phyloP scores from a whole-genome alignment of 1,284 basidiomycete species.

The Rhodofomes roseus region DNA sequence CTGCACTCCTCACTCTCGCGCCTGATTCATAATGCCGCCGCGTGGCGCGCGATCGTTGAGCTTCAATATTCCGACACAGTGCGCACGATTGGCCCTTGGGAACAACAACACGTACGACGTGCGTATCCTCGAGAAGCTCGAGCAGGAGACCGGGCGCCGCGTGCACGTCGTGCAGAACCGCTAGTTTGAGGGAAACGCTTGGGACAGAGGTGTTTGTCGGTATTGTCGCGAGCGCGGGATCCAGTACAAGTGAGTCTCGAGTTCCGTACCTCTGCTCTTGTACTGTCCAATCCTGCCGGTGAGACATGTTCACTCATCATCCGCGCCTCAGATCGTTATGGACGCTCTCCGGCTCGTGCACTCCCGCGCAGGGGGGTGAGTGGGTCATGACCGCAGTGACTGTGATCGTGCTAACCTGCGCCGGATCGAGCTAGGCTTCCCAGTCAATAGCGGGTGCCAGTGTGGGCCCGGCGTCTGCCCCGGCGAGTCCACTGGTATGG shows the following conservation, averaged over 20 bases:
- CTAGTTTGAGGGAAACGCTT: conserved; percentile 78
- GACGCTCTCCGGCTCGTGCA: conserved; percentile 71
- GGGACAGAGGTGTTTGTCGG: conserved; percentile 60
- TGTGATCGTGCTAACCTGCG: no score
- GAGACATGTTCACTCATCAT: not conserved
- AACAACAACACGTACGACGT: conserved; percentile 77
- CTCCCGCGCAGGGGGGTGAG: conserved; percentile 46
- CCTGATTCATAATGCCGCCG: conserved; percentile 54
- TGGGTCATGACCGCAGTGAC: no score
- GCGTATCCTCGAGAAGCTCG: conserved; percentile 47
- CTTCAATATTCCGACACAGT: conserved; percentile 64
- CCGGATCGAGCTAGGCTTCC: no score
- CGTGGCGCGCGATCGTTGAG: conserved; percentile 58
- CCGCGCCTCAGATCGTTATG: conserved; percentile 65
- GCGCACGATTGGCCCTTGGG: conserved; percentile 59
- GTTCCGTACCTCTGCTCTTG: conserved; percentile 8
- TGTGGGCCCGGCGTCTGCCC: no score
- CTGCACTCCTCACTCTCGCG: conserved; percentile 73
- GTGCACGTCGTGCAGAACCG: conserved; percentile 77
- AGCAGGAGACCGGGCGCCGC: conserved; percentile 41
- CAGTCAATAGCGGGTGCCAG: no score
- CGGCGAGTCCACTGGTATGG: no score
- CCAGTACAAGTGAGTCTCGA: conserved; percentile 62
- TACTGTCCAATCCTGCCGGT: no score
- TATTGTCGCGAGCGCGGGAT: conserved; percentile 57